phyloP scores from a whole-genome alignment of 2,329 filamentous ascomycete species.

The Alternaria sp. region DNA sequence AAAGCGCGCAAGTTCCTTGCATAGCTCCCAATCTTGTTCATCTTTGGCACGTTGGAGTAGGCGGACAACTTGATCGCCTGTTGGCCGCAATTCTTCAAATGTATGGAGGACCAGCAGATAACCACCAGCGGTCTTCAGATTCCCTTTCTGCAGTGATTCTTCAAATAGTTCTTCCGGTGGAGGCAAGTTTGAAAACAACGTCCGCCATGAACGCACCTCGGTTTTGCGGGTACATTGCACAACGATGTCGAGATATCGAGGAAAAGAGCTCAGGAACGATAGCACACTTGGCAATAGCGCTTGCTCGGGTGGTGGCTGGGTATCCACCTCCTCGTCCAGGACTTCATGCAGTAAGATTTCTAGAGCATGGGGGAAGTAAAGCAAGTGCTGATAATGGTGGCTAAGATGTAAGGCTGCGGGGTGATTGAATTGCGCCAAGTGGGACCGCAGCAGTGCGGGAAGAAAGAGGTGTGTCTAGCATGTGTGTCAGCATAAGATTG shows the following conservation, averaged over 20 bases:
- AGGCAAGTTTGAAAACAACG: constrained; percentile 89
- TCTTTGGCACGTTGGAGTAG: constrained; percentile 82
- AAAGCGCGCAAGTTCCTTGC: constrained; percentile 94
- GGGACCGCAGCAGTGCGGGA: constrained; percentile 83
- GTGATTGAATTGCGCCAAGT: constrained; percentile 79
- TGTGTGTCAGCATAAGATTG: constrained; percentile 28
- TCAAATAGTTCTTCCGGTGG: constrained; percentile 93
- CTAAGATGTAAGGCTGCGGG: constrained; percentile 82
- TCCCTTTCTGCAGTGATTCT: constrained; percentile 83
- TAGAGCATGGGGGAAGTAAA: constrained; percentile 92
- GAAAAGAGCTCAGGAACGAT: constrained; percentile 65
- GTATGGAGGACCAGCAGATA: constrained; percentile 96
- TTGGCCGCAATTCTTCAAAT: constrained; percentile 67
- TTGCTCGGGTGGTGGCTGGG: constrained; percentile 56
- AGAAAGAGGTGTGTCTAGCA: constrained; percentile 90
- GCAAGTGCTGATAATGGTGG: constrained; percentile 83
- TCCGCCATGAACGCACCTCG: constrained; percentile 93
- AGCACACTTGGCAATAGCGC: constrained; percentile 62
- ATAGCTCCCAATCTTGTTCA: constrained; percentile 93
- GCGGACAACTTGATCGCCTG: constrained; percentile 80
- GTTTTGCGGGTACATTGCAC: constrained; percentile 98
- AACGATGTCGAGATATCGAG: constrained; percentile 91
- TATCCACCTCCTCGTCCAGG: constrained; percentile 92
- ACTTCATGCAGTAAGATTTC: constrained; percentile 94
- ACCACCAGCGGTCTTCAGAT: constrained; percentile 92